Evolutionary conservation across 1,284 basidiomycete genomes (phyloP), one percentile per base, ranked within the genome.

Genomic region (Schizopora paradoxa): DNA sequence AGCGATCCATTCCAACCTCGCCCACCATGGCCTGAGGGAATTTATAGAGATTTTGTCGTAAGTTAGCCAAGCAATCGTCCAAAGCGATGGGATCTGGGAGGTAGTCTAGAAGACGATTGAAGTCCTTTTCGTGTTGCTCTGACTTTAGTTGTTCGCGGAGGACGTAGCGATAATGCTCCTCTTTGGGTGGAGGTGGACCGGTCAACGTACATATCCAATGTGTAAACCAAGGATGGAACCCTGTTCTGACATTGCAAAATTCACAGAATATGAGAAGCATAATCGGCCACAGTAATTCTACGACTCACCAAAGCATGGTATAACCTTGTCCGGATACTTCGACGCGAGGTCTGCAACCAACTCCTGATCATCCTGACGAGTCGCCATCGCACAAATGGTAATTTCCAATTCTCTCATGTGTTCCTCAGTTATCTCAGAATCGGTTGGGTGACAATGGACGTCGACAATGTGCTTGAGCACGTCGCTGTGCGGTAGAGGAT

Each of bases 151-250:
- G 58, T 38, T 37, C 46, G 54, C 74, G 63, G 53, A 91, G 80
- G 28, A 91, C 68, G 2, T 56, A 52, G 18, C 69, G 63, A 60
- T 91, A 91, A 61, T 91, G 89, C 10, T 71, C 66, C 50, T 77
- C 73, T 58, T 80, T 87, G 2, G 55, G 43, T 4, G 49, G 72
- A 66, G 52, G 55, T 27, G 26, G 45, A 46, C 43, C 65, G 45
- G 51, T 48, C 14, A 54, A 55, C 25, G 77, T 61, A 3, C 82
- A 72, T 53, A 91, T 84, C 56, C 70, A 70, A 60, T 91, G 79
- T 2, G 78, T 69, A 61, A 86, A 91, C 89, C 88, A 91, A 4
- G 89, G 89, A 60, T 91, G 89, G 55, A 86, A 79, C 14, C 88
- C 86, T 89, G 53, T 29, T 10, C 23, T 40, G 31, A 44, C 47